Evolutionary conservation across 495 filamentous ascomycete species (phyloP).

Genomic region (Penicillium lagena): DNA sequence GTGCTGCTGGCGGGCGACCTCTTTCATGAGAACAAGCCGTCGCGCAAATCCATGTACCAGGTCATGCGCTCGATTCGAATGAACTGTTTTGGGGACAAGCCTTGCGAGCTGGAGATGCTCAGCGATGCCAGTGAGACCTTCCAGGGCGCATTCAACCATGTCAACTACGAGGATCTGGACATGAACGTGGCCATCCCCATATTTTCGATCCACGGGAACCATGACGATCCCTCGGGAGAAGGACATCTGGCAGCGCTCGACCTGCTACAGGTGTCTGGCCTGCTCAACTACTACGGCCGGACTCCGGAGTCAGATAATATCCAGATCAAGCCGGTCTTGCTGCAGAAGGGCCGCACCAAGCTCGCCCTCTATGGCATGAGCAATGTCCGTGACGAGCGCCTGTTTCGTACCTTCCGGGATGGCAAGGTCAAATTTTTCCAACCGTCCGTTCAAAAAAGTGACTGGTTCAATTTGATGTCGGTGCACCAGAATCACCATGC

Average conservation of each 20-base stretch:
- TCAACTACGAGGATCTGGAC: conserved; percentile 96
- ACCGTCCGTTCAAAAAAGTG: conserved; percentile 71
- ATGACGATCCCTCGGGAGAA: conserved; percentile 94
- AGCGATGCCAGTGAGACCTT: conserved; percentile 89
- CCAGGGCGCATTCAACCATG: conserved; percentile 76
- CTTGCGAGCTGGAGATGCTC: conserved; percentile 91
- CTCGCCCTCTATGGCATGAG: conserved; percentile 92
- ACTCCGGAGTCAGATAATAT: conserved; percentile 91
- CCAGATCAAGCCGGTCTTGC: conserved; percentile 77
- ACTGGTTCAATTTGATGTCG: conserved; percentile 96
- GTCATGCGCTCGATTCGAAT: conserved; percentile 89
- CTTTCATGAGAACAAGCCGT: conserved; percentile 98
- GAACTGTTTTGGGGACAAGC: conserved; percentile 92
- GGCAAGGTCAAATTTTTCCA: conserved; percentile 90
- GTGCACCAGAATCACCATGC: conserved; percentile 97
- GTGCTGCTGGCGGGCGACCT: conserved; percentile 89
- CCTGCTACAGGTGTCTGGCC: conserved; percentile 79
- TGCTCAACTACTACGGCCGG: conserved; percentile 94
- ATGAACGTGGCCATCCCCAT: conserved; percentile 97
- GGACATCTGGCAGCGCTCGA: conserved; percentile 87
- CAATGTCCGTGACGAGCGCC: conserved; percentile 91
- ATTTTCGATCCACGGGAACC: conserved; percentile 98
- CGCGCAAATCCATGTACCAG: conserved; percentile 92
- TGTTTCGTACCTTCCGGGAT: conserved; percentile 89
- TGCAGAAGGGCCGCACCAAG: conserved; percentile 93